Conservation (phyloP, 805 yeast species). For the Grigorovia yakushimaensis region DNA sequence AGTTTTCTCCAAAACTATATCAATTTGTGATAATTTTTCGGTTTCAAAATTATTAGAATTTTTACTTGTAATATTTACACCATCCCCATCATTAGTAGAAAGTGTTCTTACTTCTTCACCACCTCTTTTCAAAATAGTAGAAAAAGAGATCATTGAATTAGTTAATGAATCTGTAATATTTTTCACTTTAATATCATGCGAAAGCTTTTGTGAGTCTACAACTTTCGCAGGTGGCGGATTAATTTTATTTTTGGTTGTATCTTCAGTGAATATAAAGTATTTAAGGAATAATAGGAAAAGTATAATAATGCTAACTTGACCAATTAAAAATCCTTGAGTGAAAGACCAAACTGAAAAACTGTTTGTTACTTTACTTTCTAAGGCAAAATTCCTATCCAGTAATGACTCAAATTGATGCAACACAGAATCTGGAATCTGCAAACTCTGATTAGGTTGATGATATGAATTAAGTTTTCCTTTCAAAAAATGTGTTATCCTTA, state of each 20-base stretch:
- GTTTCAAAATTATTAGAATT: constrained; percentile 12
- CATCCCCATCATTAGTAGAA: background rate
- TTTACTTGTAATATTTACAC: constrained; percentile 11
- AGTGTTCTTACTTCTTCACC: constrained; percentile 11
- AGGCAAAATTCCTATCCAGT: background rate
- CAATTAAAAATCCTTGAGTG: constrained; percentile 64
- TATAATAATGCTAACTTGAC: constrained; percentile 63
- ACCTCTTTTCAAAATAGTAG: constrained; percentile 23
- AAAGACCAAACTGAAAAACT: constrained; percentile 46
- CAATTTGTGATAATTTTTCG: constrained; percentile 22
- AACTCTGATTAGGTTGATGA: background rate
- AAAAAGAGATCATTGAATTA: background rate
- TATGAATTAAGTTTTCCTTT: background rate
- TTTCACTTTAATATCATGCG: background rate
- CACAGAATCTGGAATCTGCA: background rate
- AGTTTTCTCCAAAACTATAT: constrained; percentile 72
- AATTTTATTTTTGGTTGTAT: constrained; percentile 30
- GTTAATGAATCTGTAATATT: background rate
- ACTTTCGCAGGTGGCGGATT: constrained; percentile 19
- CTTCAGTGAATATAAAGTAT: constrained; percentile 69
- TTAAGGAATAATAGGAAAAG: constrained; percentile 55
- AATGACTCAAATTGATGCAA: background rate
- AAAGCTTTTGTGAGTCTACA: background rate
- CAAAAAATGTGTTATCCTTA: background rate
- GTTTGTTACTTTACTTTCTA: background rate